Evolutionary conservation across 139 green algal genomes (phyloP).

Genomic region (Chlamydomonas incerta): DNA sequence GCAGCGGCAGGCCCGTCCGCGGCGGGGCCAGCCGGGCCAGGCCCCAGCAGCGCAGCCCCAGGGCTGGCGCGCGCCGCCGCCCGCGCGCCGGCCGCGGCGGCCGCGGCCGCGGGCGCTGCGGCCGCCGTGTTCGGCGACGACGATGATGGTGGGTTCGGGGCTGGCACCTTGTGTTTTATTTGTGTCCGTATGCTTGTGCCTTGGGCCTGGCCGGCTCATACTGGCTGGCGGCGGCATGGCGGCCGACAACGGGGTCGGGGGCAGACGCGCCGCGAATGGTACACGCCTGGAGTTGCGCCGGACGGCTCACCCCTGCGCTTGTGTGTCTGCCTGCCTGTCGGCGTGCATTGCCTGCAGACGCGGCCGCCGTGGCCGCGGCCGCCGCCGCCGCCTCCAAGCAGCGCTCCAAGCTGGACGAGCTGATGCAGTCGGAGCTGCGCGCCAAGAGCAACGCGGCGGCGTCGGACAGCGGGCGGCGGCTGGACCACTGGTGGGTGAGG

Average conservation of each 20-base stretch:
- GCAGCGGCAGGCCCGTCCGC: background rate
- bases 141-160: conserved; percentile 33
- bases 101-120: conserved; percentile 7
- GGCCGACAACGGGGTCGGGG: too few species aligned
- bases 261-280: too few species aligned
- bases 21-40: background rate
- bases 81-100: background rate
- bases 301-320: too few species aligned
- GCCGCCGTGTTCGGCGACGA: conserved; percentile 47
- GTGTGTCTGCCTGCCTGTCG: too few species aligned
- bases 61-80: conserved; percentile 2
- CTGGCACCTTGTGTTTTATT: too few species aligned
- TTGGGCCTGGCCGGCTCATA: too few species aligned
- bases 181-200: too few species aligned
- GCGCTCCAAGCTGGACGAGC: conserved; percentile 79
- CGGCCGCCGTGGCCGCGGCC: background rate
- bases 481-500: conserved; percentile 33
- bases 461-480: background rate
- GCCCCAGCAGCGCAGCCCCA: background rate
- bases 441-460: conserved; percentile 35
- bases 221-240: too few species aligned
- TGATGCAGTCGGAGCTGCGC: conserved; percentile 68
- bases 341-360: too few species aligned
- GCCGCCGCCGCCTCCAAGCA: conserved; percentile 11
- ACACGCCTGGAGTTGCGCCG: too few species aligned